Evolutionary conservation across 2,329 filamentous ascomycete genomes (phyloP), one percentile per base, ranked within the genome.

Genomic region (Scytalidium sp.): DNA sequence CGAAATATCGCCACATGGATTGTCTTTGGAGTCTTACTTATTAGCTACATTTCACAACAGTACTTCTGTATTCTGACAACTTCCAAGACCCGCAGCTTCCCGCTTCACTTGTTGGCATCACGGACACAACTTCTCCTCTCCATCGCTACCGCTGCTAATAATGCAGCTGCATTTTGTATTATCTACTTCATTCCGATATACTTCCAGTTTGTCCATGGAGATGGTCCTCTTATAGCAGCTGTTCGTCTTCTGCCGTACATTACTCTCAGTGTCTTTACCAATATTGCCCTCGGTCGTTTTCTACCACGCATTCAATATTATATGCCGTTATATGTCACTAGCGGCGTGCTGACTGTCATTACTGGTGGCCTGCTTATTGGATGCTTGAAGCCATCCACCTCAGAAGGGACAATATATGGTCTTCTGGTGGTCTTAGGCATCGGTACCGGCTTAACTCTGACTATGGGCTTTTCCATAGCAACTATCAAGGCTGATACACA

Each of bases 21-120:
- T 17, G 58, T 76, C 1, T 74, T 72, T n/a, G 74, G 65, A 1
- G 54, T 76, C 1, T 56, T 74, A 0, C 60, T 75, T 27, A 54
- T 75, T 22, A 54, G 64, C 11, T 82, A 81, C 57, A 52, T 54
- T 2, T 7, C 75, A 1, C 76, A 79, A 48, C 80, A 84, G 61
- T 51, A 51, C 41, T 70, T 72, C 41, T 61, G 61, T 21, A 54
- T 80, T 19, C 62, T 75, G 32, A 81, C 78, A 0, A 75, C 67
- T 0, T 53, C 56, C 0, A 61, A 67, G 3, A 54, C 67, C 2
- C 70, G 78, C 0, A 58, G 76, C 1, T 73, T 82, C 50, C 20
- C 47, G 13, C 58, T 69, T 0, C 65, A 75, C 15, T 66, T 80
- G 13, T 56, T 80, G 0, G 53, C 51, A 6, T 60, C 63, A 19